Base-by-base conservation (phyloP, 2,329 filamentous ascomycete genomes). In the Chaetomiaceae sp. region DNA sequence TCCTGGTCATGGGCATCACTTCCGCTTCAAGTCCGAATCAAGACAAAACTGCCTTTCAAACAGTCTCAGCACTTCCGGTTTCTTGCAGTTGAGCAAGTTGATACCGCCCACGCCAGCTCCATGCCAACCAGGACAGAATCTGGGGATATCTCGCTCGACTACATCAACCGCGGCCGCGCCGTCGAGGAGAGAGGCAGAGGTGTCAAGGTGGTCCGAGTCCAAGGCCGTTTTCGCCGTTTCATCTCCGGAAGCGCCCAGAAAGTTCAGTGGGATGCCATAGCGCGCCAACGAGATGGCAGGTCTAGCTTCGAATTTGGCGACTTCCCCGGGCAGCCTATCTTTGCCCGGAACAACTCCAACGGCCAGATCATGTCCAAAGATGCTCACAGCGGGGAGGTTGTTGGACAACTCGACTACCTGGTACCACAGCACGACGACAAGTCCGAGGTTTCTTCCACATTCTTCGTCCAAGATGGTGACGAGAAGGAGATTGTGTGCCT, bases 1-100 rank as follows among this genome's bases (percentile, higher is more conserved):
- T 62, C 59, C 0, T 62, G 60, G 60, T 62, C 60, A 4, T 62
- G 59, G 60, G 59, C 57, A 10, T 62, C 59, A 3, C 54, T 62
- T 3, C 60, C 60, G 3, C 47, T 61, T 8, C 55, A 46, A 16
- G 51, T 59, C 5, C 45, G 45, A 3, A 56, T 53, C 9, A 47
- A 45, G 4, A 56, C 54, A 14, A 59, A 58, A 31, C 48, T 44
- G 4, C 41, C 37, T 0, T 60, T 60, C 41, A 50, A 16, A 10
- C 47, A 35, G 14, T 52, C 56, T 1, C 42, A 47, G 9, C 41
- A 60, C 25, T 62, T 62, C 44, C 43, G 52, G 9, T 56, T 62
- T 16, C 39, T 58, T 10, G 41, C 48, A 4, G 52, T 48, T 20
- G 37, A 39, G 21, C 52, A 44, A 23, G 7, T 17, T 14, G 39